Evolutionary conservation across 1,139 yeast genomes (phyloP), one percentile per base, ranked within the genome.

Genomic region (Hyphopichia wangnamkhiaoensis): DNA sequence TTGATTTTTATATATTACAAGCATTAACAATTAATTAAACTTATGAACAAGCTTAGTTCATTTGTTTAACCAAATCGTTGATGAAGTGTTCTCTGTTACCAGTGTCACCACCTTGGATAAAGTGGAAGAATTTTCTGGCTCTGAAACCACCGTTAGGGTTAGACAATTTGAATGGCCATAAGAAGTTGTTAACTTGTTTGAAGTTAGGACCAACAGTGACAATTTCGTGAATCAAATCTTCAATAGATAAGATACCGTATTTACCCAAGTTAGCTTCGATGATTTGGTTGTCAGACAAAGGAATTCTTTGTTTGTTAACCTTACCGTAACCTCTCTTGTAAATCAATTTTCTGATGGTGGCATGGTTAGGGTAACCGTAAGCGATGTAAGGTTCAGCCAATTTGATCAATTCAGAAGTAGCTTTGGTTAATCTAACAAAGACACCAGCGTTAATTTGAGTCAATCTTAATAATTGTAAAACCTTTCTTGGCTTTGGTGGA

Each of bases 291-390:
- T 93, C 98, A 58, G 93, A 76, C 64, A 93, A 83, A 62, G 97
- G 82, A 64, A 91, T 79, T 83, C 98, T 89, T 82, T 93, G 98
- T 82, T 88, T 89, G 94, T 90, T 89, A 71, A 93, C 76, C 89
- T 93, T 93, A 79, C 97, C 98, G 93, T 76, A 85, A 74, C 98
- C 98, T 82, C 98, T 91, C 95, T 93, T 93, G 97, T 93, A 93
- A 64, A 93, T 74, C 72, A 93, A 87, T 76, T 91, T 86, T 80
- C 97, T 91, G 68, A 91, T 82, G 74, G 98, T 87, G 55, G 97
- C 75, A 70, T 88, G 81, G 68, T 89, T 87, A 79, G 98, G 98
- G 93, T 91, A 91, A 80, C 98, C 98, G 85, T 87, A 93, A 65
- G 98, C 95, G 74, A 93, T 84, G 84, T 90, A 93, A 72, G 98